A percentile compares a stretch with the other conserved stretches of the same genome.
These are phyloP conservation scores for barrel medic (Medicago truncatula) DNA, from an alignment of 306 rosid genomes.

Conservation along the genomic window MtrunA17r5.0-ANR NC_053049.1:38039501-38040000, in stretches of 20 bases:
- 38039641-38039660: constrained; percentile 68
- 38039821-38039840: constrained; percentile 96
- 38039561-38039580: neutral
- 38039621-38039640: constrained; percentile 84
- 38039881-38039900: constrained; percentile 15
- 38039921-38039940: neutral
- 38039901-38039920: constrained; percentile 30
- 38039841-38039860: constrained; percentile 80
- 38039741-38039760: constrained; percentile 71
- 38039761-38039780: constrained; percentile 92
- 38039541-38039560: constrained; percentile 6
- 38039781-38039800: constrained; percentile 91
- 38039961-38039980: constrained; percentile 17
- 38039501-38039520: neutral
- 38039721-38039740: constrained; percentile 5
- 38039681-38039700: neutral
- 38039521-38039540: neutral
- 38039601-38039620: constrained; percentile 69
- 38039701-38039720: constrained; percentile 1
- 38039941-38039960: neutral
- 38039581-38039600: constrained; percentile 52
- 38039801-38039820: constrained; percentile 97
- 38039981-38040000: constrained; percentile 7
- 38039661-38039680: constrained; percentile 54
- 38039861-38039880: constrained; percentile 81